A percentile compares a stretch with the other conserved stretches of the same genome.
Conservation (phyloP, 208 protist genomes). For the Trypanosoma vivax region DNA sequence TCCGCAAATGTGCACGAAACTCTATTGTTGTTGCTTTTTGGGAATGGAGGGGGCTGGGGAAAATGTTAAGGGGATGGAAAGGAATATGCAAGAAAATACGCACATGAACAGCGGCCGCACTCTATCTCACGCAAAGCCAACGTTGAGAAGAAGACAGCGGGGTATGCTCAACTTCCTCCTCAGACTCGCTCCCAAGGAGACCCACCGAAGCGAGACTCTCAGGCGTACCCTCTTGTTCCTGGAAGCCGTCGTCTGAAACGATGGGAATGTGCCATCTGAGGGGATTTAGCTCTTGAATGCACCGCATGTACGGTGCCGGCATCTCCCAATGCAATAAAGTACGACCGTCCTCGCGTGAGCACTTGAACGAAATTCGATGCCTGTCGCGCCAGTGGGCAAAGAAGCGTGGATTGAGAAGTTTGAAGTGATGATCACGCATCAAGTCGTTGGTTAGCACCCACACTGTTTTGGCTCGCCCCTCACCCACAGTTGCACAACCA, state of each 20-base stretch:
- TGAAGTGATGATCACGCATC: slow-evolving; percentile 83
- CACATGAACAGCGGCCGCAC: too few species aligned
- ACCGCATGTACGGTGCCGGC: slow-evolving; percentile 41
- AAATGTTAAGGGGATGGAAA: neutral
- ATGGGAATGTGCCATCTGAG: slow-evolving; percentile 22
- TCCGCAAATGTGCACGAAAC: too few species aligned
- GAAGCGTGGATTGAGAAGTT: slow-evolving; percentile 56
- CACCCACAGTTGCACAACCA: too few species aligned
- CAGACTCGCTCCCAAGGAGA: too few species aligned
- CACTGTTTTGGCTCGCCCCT: slow-evolving; percentile 2
- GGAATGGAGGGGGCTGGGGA: too few species aligned
- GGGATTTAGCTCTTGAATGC: slow-evolving; percentile 31
- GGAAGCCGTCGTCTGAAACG: neutral
- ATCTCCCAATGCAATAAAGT: slow-evolving; percentile 39
- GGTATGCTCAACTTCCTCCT: too few species aligned
- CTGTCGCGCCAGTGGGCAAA: slow-evolving; percentile 54
- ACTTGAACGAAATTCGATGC: slow-evolving; percentile 36
- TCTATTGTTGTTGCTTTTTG: too few species aligned
- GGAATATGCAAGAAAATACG: neutral
- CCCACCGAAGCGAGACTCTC: too few species aligned
- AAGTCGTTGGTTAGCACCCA: slow-evolving; percentile 69
- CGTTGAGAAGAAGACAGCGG: too few species aligned
- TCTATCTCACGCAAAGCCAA: neutral
- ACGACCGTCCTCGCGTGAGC: slow-evolving; percentile 23
- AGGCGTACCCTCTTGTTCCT: neutral